Conservation (phyloP, 2,329 filamentous ascomycete species). For the Ophiostoma fasciatum region DNA sequence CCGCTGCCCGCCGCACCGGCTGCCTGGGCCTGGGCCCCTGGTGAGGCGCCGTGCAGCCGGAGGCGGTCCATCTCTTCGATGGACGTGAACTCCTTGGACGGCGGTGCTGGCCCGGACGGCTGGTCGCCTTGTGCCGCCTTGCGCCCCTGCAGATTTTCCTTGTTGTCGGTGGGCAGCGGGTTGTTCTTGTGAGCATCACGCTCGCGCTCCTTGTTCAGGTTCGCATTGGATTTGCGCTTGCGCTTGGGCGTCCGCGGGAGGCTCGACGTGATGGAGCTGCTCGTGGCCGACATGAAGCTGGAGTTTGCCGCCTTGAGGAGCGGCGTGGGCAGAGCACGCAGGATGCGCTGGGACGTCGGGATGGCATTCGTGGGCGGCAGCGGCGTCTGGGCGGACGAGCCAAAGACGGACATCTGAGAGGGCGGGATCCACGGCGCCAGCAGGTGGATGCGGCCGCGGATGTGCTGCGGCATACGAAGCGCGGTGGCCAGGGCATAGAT, state of each 20-base stretch:
- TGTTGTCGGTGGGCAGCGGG: constrained; percentile 25
- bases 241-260: constrained; percentile 52
- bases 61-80: constrained; percentile 36
- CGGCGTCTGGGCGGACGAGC: constrained; percentile 48
- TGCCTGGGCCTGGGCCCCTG: constrained; percentile 1
- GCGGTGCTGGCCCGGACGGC: constrained; percentile 8
- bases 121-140: constrained; percentile 10
- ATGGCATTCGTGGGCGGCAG: constrained; percentile 72
- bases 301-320: constrained; percentile 91
- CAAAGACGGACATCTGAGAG: constrained; percentile 74
- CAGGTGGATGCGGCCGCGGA: constrained; percentile 84
- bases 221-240: constrained; percentile 41
- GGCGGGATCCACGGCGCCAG: constrained; percentile 95
- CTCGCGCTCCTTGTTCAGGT: constrained; percentile 20
- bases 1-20: constrained; percentile 1
- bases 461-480: constrained; percentile 88
- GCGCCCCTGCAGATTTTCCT: constrained; percentile 28
- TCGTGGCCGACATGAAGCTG: constrained; percentile 85
- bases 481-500: constrained; percentile 95
- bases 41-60: constrained; percentile 16
- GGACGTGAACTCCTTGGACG: constrained; percentile 15
- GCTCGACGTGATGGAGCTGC: constrained; percentile 67
- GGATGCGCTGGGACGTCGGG: constrained; percentile 79
- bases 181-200: constrained; percentile 17
- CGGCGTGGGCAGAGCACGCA: constrained; percentile 77